Base-by-base conservation (phyloP, 139 green algal genomes). In the Picochlorum sp. region DNA sequence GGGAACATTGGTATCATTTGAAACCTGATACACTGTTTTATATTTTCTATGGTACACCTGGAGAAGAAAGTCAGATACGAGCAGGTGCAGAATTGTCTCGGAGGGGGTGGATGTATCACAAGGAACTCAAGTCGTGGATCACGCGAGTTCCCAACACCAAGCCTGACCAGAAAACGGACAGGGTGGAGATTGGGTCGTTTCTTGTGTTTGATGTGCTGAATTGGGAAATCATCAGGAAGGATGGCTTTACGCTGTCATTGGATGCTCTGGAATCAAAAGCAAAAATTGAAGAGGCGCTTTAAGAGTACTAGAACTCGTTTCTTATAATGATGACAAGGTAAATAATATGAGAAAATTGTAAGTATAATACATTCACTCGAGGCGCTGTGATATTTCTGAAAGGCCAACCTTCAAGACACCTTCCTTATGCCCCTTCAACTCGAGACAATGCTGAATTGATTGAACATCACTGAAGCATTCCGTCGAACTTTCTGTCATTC, bases 1-100 rank as follows among this genome's bases (percentile, higher is more conserved):
- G 87, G 0, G 88, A 81, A n/a, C 90, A 95, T 73, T 88, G 98
- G 55, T 66, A 72, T 18, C 95, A 95, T 71, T 97, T 99, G 69
- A 91, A 95, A 77, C 83, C 90, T 62, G 93, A 99, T 60, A 98
- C 93, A 20, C 81, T 99, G 34, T 97, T 99, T 75, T 99, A 97
- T 84, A 88, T 96, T 56, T 98, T 97, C 67, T 97, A 97, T 75
- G 84, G 71, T 51, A 81, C 82, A 72, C 81, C 85, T 7, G 71
- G 74, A n/a, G 86, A 95, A 47, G 86, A 95, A 74, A 83, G 84
- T 18, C 92, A 98, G 82, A 63, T 97, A 28, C 85, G 86, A 38
- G 91, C 92, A n/a, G 92, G 89, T 3, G 92, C 97, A 47, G 92
- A 98, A 84, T 82, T 98, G 51, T 79, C 66, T n/a, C 61, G 16